A percentile compares a stretch with the other conserved stretches of the same genome.
Evolutionary conservation across 495 filamentous ascomycete genomes (phyloP).

Genomic region (Aspergillus panamensis): DNA sequence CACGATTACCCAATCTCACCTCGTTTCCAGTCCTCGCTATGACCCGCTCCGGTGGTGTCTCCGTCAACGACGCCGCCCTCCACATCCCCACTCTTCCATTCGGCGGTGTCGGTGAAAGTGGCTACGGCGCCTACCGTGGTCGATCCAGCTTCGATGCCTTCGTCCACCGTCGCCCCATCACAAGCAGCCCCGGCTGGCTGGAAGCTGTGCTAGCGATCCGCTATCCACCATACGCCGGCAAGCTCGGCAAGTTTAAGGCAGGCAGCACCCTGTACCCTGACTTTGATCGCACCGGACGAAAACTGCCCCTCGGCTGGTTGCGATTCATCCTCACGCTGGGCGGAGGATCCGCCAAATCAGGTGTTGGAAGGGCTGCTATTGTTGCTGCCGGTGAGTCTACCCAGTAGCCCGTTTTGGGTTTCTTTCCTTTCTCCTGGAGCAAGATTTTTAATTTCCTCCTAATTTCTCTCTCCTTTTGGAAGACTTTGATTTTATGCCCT

Average conservation of each 20-base stretch:
- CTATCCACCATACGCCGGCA: conserved; percentile 74
- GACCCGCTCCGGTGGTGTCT: conserved; percentile 72
- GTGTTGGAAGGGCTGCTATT: conserved; percentile 38
- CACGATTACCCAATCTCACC: conserved; percentile 15
- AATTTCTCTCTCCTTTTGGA: neutral
- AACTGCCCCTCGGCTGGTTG: conserved; percentile 47
- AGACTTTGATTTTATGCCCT: neutral
- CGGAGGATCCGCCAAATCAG: conserved; percentile 40
- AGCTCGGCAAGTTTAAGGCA: conserved; percentile 54
- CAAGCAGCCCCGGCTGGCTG: conserved; percentile 75
- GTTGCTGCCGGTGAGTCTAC: conserved; percentile 48
- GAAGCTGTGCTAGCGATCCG: conserved; percentile 69
- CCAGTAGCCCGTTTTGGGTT: neutral
- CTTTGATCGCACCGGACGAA: conserved; percentile 76
- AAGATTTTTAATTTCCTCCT: neutral
- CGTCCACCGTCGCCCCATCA: conserved; percentile 71
- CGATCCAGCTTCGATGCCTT: conserved; percentile 81
- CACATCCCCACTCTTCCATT: conserved; percentile 82
- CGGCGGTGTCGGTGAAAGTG: conserved; percentile 85
- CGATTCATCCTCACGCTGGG: conserved; percentile 46
- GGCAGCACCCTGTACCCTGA: conserved; percentile 62
- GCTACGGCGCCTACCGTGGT: conserved; percentile 80
- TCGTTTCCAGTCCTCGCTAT: conserved; percentile 49
- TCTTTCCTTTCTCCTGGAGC: neutral
- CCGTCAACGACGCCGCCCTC: conserved; percentile 78